Evolutionary conservation across 1,284 basidiomycete genomes (phyloP), one percentile per base, ranked within the genome.

Genomic region (Cryptococcus floricola): DNA sequence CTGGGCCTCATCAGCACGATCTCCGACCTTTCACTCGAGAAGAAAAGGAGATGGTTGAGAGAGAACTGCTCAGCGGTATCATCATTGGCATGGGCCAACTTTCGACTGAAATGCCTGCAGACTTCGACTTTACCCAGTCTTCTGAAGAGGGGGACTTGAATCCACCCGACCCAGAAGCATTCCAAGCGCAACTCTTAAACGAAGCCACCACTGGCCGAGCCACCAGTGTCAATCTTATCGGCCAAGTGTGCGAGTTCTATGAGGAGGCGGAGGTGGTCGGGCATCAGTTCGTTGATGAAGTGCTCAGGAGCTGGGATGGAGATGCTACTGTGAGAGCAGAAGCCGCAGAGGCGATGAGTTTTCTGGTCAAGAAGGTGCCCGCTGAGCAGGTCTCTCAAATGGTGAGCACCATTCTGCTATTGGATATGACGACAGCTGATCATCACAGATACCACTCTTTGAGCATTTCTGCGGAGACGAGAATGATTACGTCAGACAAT

Each of bases 201-300:
- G 91, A 95, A 70, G 90, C 89, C 13, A 86, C 89, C 2, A 83
- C 94, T 16, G 94, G 93, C 3, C 83, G 92, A 56, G 81, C 95
- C 53, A 89, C 91, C 6, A 92, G 91, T 59, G 91, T 97, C 87
- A 93, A 90, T 70, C 78, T 98, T 55, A 89, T 97, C 77, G 91
- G 90, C 54, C 64, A 77, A 4, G 69, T 77, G 9, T 79, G 78
- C 44, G 78, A 78, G 53, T 75, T 85, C 55, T 83, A 84, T 16
- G 70, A 86, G 54, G 80, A 80, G 16, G 81, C 84, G 18, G 84
- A 86, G 38, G 83, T 84, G 6, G 81, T 86, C 52, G 70, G 74
- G 13, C 81, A 84, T 48, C 77, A 78, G 1, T 92, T 97, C 70
- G 84, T 95, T 2, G 82, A 84, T 48, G 91, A 96, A 73, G 84